These are phyloP conservation scores for Aspergillus oerlinghausenensis DNA, from an alignment of 2,329 filamentous ascomycete genomes.

Conservation along the genomic window DNA sequence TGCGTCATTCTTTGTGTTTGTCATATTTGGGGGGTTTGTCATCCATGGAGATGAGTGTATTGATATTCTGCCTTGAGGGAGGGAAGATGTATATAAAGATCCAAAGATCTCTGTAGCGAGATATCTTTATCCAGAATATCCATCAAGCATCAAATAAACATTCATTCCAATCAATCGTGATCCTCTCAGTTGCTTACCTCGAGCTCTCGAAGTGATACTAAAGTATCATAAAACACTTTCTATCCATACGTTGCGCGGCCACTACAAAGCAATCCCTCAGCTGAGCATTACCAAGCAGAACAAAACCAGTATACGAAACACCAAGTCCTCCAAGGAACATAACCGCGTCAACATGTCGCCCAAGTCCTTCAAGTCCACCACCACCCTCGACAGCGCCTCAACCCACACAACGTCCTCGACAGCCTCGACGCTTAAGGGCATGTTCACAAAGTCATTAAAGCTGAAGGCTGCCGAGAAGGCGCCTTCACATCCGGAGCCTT, in stretches of 20 bases:
- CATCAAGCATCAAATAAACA: no score
- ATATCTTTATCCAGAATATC: background rate
- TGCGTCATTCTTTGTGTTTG: background rate
- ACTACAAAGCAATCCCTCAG: no score
- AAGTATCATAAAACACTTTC: no score
- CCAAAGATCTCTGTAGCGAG: background rate
- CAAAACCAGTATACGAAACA: background rate
- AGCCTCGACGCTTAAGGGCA: background rate
- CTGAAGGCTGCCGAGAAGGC: background rate
- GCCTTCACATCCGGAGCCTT: background rate
- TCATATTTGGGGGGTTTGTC: background rate
- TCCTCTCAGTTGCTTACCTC: no score
- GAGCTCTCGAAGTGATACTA: no score
- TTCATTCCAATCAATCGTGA: no score
- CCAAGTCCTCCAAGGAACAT: background rate
- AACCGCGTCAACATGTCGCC: background rate
- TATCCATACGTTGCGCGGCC: no score
- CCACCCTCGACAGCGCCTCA: background rate
- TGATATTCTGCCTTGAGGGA: no score
- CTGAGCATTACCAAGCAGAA: no score
- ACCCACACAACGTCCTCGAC: background rate
- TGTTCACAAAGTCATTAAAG: background rate
- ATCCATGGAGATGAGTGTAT: background rate
- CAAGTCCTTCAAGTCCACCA: background rate
- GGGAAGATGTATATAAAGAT: no score